Evolutionary conservation across 352 stramenopile genomes (phyloP), one percentile per base, ranked within the genome.

Genomic region (Phytopythium vexans): DNA sequence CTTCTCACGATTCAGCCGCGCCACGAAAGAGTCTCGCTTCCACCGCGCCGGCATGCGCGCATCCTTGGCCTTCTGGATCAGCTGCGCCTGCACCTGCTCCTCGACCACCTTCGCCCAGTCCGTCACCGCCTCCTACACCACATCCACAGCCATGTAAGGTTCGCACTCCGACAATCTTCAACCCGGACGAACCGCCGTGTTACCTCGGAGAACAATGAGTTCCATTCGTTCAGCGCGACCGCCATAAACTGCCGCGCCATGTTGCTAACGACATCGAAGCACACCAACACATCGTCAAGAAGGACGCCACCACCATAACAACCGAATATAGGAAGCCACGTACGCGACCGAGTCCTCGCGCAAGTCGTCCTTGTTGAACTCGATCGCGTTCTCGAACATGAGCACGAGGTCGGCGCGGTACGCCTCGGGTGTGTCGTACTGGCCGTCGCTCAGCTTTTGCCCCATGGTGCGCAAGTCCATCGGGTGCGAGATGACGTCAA

Each of bases 391-490:
- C 42, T 82, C 68, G 52, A 89, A 93, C 78, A 93, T 89, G 60
- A 93, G 78, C 57, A 90, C 58, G 54, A 94, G 62, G 65, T 94
- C 82, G 41, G 64, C 55, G 40, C 68, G 68, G 64, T 90, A 92
- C 33, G 77, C 70, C 3, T 70, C 53, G 0, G 83, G 79, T 21
- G 68, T 58, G 15, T 41, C 54, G 64, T 95, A 95, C 47, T 81
- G 62, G 46, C 58, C 51, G 1, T 34, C 52, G 49, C 62, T 77
- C 46, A 97, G 82, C 51, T 94, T 96, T 44, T 63, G 56, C 39
- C 86, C 75, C 66, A 99, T 96, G 1, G 95, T 98, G 43, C 86
- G 80, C 31, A 99, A 79, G 67, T 99, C 97, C 97, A 99, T 99
- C 6, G 97, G 97, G 38, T 83, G 57, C 64, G 90, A 81, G 52